Conservation (phyloP, 164 flowering plant species). For the Vitis amurensis region DNA sequence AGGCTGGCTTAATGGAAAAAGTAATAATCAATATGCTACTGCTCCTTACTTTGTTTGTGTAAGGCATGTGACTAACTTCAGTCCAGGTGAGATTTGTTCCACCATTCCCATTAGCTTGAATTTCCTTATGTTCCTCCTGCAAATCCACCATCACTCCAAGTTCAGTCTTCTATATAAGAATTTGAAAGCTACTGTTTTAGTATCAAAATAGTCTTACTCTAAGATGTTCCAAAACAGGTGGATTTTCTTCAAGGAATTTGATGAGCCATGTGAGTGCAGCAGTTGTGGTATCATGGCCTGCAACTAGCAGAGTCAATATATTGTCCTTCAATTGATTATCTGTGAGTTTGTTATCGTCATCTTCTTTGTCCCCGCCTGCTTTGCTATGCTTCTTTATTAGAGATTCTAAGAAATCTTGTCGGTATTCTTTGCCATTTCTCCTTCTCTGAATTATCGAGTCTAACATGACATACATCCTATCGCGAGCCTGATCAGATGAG, state of each 20-base stretch:
- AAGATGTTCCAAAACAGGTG: constrained; percentile 43
- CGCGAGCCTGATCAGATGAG: constrained; percentile 48
- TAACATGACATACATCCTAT: constrained; percentile 56
- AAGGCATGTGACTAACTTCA: constrained; percentile 66
- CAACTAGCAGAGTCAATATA: constrained; percentile 57
- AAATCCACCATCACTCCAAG: constrained; percentile 13
- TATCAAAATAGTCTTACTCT: constrained; percentile 30
- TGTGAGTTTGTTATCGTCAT: constrained; percentile 51
- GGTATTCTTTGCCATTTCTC: constrained; percentile 36
- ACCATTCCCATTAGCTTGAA: constrained; percentile 34
- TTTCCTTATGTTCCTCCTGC: constrained; percentile 56
- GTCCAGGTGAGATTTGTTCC: constrained; percentile 51
- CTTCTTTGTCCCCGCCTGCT: constrained; percentile 19
- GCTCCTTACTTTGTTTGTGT: constrained; percentile 52
- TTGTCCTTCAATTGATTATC: constrained; percentile 68
- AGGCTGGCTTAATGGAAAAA: neutral
- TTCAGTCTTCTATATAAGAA: neutral
- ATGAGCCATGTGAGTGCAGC: constrained; percentile 72
- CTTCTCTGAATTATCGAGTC: constrained; percentile 44
- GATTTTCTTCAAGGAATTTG: constrained; percentile 66
- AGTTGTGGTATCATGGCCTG: constrained; percentile 79
- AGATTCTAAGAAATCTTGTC: constrained; percentile 56
- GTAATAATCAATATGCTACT: neutral
- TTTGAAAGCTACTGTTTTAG: neutral
- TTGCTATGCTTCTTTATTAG: constrained; percentile 49